phyloP scores from a whole-genome alignment of 352 stramenopile genomes.

The Elongisporangium prolatum region DNA sequence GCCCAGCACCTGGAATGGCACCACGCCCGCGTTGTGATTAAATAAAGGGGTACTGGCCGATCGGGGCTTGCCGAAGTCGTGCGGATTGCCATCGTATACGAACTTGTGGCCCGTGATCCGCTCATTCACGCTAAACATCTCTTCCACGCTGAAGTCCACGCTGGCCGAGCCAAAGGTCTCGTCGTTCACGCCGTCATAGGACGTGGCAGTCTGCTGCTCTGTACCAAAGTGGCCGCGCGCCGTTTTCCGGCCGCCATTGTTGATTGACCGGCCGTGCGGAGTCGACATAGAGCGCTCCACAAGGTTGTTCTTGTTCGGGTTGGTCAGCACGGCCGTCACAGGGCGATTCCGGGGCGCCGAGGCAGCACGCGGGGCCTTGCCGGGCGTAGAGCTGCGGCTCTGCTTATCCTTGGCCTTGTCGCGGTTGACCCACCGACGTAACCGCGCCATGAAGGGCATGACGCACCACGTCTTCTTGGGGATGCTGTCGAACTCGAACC shows the following conservation, averaged over 20 bases:
- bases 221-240: conserved; percentile 78
- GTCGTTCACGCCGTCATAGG: conserved; percentile 83
- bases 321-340: conserved; percentile 27
- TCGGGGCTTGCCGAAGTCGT: conserved; percentile 87
- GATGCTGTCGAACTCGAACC: conserved; percentile 86
- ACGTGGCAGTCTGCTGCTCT: conserved; percentile 72
- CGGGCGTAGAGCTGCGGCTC: conserved; percentile 21
- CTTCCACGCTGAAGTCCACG: conserved; percentile 87
- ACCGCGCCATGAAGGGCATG: conserved; percentile 88
- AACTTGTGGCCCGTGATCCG: conserved; percentile 89
- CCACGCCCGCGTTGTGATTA: conserved; percentile 37
- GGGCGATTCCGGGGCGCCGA: conserved; percentile 76
- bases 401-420: conserved; percentile 65
- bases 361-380: conserved; percentile 48
- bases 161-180: conserved; percentile 82
- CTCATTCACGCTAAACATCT: conserved; percentile 96
- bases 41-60: conserved; percentile 22
- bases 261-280: conserved; percentile 28
- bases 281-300: conserved; percentile 69
- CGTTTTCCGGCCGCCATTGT: conserved; percentile 18
- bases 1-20: conserved; percentile 39
- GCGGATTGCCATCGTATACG: conserved; percentile 93
- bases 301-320: conserved; percentile 7
- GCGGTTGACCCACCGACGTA: conserved; percentile 88
- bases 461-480: conserved; percentile 94